A percentile compares a stretch with the other conserved stretches of the same genome.
Evolutionary conservation across 495 filamentous ascomycete species (phyloP).

Genomic region (Penicillium paxilli): DNA sequence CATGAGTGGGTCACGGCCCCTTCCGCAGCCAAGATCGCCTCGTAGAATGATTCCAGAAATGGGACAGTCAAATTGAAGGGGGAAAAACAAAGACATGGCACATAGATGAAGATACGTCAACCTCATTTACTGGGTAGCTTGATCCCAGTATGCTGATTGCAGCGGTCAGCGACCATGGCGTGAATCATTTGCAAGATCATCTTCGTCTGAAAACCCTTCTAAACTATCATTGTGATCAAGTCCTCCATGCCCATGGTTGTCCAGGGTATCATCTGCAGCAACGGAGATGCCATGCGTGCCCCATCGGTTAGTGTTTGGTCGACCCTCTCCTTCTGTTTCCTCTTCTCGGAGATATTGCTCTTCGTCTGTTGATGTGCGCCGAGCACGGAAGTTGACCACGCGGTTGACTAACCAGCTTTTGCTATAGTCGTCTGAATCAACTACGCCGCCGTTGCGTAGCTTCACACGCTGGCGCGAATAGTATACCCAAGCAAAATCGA

Average conservation of each 20-base stretch:
- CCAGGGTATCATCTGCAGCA: constrained; percentile 73
- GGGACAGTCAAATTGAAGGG: not conserved
- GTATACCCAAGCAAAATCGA: constrained; percentile 98
- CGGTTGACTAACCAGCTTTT: constrained; percentile 72
- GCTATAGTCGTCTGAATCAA: constrained; percentile 88
- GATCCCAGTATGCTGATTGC: not conserved
- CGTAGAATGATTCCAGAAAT: not conserved
- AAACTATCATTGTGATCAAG: constrained; percentile 14
- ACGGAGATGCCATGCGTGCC: constrained; percentile 77
- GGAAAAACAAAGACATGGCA: not conserved
- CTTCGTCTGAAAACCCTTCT: constrained; percentile 7
- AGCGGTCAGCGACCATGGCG: not conserved
- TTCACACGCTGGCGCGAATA: constrained; percentile 91
- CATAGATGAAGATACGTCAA: not conserved
- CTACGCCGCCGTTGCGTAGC: constrained; percentile 83
- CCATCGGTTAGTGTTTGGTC: constrained; percentile 58
- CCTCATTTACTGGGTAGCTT: not conserved
- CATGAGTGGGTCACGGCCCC: not conserved
- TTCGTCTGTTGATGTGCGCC: constrained; percentile 32
- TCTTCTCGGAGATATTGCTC: constrained; percentile 44
- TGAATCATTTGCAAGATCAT: not conserved
- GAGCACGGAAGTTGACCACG: constrained; percentile 40
- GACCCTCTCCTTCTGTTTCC: constrained; percentile 23
- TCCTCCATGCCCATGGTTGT: constrained; percentile 46
- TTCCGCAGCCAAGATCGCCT: not conserved